Percentiles rank a stretch among this genome's conserved stretches.
Conservation (phyloP, 352 stramenopile genomes). For the Peronospora belbahrii region DNA sequence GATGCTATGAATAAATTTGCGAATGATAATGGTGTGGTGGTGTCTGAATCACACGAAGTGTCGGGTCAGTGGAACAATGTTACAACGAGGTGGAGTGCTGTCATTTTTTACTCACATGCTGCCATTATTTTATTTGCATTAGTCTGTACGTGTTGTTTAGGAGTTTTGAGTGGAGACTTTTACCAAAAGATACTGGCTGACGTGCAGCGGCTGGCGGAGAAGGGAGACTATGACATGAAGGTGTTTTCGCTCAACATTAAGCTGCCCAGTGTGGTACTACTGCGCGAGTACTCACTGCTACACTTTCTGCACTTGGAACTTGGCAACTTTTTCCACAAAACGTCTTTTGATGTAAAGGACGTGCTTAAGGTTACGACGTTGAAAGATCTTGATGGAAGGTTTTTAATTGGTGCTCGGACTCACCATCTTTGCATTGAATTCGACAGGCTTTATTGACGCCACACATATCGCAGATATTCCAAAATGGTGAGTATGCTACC, state of each 20-base stretch:
- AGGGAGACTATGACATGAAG: slow-evolving; percentile 51
- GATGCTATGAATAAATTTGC: slow-evolving; percentile 17
- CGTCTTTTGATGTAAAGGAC: slow-evolving; percentile 67
- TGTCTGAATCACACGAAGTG: slow-evolving; percentile 15
- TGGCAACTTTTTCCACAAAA: slow-evolving; percentile 26
- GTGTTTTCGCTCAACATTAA: slow-evolving; percentile 78
- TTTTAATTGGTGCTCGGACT: neutral
- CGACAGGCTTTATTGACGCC: slow-evolving; percentile 36
- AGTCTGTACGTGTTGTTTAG: slow-evolving; percentile 70
- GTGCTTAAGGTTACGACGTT: slow-evolving; percentile 49
- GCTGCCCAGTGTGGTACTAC: slow-evolving; percentile 62
- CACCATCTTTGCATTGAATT: slow-evolving; percentile 3
- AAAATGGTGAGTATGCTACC: slow-evolving; percentile 41
- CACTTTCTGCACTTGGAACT: slow-evolving; percentile 40
- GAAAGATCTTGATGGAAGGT: neutral
- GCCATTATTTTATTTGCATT: neutral
- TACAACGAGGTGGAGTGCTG: neutral
- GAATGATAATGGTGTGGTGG: slow-evolving; percentile 14
- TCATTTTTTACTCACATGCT: slow-evolving; percentile 1
- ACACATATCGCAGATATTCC: slow-evolving; percentile 38
- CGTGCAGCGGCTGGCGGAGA: slow-evolving; percentile 28
- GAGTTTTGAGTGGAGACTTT: slow-evolving; percentile 43
- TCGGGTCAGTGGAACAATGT: slow-evolving; percentile 9
- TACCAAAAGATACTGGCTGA: slow-evolving; percentile 37
- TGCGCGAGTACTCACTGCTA: slow-evolving; percentile 70